Conservation (phyloP, 2,329 filamentous ascomycete genomes). For the Fusarium bactridioides region DNA sequence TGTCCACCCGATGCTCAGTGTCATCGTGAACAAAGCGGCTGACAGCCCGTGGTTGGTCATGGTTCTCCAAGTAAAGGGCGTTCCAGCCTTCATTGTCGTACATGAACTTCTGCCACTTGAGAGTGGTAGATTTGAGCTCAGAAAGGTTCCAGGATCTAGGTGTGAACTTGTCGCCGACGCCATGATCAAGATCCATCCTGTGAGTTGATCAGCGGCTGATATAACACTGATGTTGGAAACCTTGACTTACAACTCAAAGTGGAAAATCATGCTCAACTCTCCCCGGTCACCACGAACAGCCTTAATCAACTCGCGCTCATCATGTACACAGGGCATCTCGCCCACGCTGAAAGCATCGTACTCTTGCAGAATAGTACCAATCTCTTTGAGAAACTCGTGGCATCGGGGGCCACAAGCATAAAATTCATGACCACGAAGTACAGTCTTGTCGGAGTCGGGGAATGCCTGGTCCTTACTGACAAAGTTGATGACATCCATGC, state of each 20-base stretch:
- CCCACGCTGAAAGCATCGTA: constrained; percentile 62
- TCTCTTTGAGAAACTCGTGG: constrained; percentile 56
- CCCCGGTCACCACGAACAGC: constrained; percentile 62
- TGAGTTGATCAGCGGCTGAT: background rate
- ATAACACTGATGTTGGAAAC: background rate
- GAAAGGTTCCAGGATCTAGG: constrained; percentile 55
- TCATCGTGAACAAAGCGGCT: constrained; percentile 61
- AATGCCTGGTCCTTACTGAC: constrained; percentile 68
- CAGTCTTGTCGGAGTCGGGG: constrained; percentile 54
- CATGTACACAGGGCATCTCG: constrained; percentile 58
- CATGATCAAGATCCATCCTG: constrained; percentile 60
- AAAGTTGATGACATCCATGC: constrained; percentile 74
- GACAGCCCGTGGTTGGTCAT: constrained; percentile 69
- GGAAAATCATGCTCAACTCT: constrained; percentile 77
- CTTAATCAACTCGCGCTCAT: constrained; percentile 53
- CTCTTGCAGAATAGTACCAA: constrained; percentile 53
- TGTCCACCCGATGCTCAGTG: constrained; percentile 56
- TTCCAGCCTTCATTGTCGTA: constrained; percentile 69
- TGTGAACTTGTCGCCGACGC: constrained; percentile 54
- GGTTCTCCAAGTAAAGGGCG: constrained; percentile 71
- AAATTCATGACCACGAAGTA: constrained; percentile 49
- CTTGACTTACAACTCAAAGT: constrained; percentile 67
- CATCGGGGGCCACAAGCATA: constrained; percentile 63
- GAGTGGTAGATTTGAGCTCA: constrained; percentile 60
- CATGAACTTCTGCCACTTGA: constrained; percentile 68